These are phyloP conservation scores for Colletotrichum neosansevieriae DNA, from an alignment of 2,329 filamentous ascomycete genomes.

Conservation along the genomic window DNA sequence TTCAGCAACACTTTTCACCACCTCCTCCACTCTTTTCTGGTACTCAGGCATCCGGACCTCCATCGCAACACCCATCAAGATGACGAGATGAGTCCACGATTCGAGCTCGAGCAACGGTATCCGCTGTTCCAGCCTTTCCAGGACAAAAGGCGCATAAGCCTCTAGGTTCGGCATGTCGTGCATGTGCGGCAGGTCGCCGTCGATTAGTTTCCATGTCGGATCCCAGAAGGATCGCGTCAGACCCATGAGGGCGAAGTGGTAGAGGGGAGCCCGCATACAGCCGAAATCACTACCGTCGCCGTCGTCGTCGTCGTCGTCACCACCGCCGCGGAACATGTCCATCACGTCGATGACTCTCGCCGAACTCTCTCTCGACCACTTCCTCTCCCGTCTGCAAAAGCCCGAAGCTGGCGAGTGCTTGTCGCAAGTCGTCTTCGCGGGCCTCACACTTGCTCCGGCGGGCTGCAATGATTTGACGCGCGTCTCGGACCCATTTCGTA, in stretches of 20 bases:
- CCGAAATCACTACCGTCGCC: constrained; percentile 3
- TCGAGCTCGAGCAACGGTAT: constrained; percentile 16
- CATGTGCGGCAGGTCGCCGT: constrained; percentile 18
- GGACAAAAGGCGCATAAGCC: not conserved
- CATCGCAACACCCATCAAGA: constrained; percentile 17
- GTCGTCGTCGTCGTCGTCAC: not conserved
- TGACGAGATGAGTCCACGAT: constrained; percentile 14
- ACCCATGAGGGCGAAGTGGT: constrained; percentile 23
- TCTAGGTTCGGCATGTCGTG: constrained; percentile 16
- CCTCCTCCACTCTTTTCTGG: not conserved
- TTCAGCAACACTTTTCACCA: not conserved
- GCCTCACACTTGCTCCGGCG: not conserved
- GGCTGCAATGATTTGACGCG: not conserved
- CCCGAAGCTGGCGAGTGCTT: not conserved
- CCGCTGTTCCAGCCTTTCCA: constrained; percentile 29
- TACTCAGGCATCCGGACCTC: constrained; percentile 6
- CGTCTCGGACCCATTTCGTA: constrained; percentile 23
- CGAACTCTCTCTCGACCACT: constrained; percentile 23
- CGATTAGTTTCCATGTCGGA: constrained; percentile 27
- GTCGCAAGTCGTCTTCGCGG: not conserved
- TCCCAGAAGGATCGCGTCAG: constrained; percentile 29
- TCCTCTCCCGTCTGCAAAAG: constrained; percentile 5
- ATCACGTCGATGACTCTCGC: constrained; percentile 11
- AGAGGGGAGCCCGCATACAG: constrained; percentile 11
- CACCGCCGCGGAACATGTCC: constrained; percentile 11